Conservation (phyloP, 345 rosid genomes). For the Boechera retrofracta region DNA sequence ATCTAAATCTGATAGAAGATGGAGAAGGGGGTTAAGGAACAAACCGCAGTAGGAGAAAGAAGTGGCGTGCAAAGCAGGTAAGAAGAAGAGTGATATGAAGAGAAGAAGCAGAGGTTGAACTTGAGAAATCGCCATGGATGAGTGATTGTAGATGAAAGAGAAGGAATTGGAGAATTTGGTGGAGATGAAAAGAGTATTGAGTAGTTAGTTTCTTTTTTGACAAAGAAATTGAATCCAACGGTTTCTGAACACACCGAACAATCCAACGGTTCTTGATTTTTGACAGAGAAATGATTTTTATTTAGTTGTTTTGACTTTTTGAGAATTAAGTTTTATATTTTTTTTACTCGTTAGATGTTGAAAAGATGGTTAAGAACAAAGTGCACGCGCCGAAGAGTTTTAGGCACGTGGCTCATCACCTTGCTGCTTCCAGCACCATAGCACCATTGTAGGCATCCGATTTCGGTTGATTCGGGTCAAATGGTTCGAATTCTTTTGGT, state of each 20-base stretch:
- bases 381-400: neutral
- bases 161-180: constrained; percentile 20
- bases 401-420: neutral
- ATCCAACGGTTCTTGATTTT: constrained; percentile 32
- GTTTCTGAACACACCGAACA: neutral
- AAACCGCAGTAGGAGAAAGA: constrained; percentile 45
- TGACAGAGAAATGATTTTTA: neutral
- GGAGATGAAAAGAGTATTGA: neutral
- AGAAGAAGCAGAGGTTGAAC: constrained; percentile 41
- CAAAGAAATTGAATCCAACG: constrained; percentile 26
- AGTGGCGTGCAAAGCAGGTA: constrained; percentile 39
- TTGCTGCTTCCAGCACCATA: neutral
- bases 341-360: neutral
- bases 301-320: neutral
- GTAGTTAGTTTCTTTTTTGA: neutral
- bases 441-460: neutral
- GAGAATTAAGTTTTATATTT: neutral
- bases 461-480: too few species aligned
- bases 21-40: constrained; percentile 6
- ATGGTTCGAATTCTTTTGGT: too few species aligned
- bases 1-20: neutral
- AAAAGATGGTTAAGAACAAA: neutral
- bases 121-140: constrained; percentile 45
- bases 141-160: constrained; percentile 20
- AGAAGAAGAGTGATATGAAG: constrained; percentile 28